phyloP scores from a whole-genome alignment of 805 yeast genomes.

The Wickerhamomyces subpelliculosus region DNA sequence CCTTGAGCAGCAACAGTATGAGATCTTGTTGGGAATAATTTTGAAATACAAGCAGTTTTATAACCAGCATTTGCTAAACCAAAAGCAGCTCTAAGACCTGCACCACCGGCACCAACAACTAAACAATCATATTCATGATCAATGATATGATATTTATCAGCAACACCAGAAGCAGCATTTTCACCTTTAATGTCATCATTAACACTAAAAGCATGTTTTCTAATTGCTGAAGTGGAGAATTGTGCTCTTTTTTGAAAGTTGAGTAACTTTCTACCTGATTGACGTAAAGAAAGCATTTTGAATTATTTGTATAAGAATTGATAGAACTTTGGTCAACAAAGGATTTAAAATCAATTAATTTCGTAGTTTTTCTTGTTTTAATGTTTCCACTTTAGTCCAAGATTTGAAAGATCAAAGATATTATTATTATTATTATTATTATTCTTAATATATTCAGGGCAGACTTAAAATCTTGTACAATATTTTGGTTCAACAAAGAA shows the following conservation, averaged over 20 bases:
- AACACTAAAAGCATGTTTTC: constrained; percentile 22
- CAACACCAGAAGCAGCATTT: constrained; percentile 45
- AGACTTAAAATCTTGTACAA: too few relatives aligned
- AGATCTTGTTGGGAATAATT: constrained; percentile 95
- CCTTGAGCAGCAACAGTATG: constrained; percentile 99
- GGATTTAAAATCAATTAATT: too few relatives aligned
- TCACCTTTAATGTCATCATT: constrained; percentile 39
- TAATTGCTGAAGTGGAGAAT: constrained; percentile 18
- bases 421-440: too few relatives aligned
- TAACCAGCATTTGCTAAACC: constrained; percentile 96
- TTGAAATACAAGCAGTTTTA: constrained; percentile 96
- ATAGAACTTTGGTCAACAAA: not conserved
- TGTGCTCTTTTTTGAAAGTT: constrained; percentile 4
- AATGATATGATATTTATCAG: constrained; percentile 78
- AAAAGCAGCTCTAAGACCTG: constrained; percentile 97
- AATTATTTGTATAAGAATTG: not conserved
- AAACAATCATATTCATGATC: constrained; percentile 98
- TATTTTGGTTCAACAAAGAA: too few relatives aligned
- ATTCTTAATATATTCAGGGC: too few relatives aligned
- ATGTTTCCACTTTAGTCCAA: too few relatives aligned
- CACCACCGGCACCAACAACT: constrained; percentile 99
- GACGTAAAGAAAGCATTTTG: constrained; percentile 21
- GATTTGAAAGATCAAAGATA: too few relatives aligned
- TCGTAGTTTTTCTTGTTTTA: too few relatives aligned
- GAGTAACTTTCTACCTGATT: constrained; percentile 13